Evolutionary conservation across 208 protist species (phyloP), one percentile per base, ranked within the genome.

Genomic region (Leptomonas seymouri): DNA sequence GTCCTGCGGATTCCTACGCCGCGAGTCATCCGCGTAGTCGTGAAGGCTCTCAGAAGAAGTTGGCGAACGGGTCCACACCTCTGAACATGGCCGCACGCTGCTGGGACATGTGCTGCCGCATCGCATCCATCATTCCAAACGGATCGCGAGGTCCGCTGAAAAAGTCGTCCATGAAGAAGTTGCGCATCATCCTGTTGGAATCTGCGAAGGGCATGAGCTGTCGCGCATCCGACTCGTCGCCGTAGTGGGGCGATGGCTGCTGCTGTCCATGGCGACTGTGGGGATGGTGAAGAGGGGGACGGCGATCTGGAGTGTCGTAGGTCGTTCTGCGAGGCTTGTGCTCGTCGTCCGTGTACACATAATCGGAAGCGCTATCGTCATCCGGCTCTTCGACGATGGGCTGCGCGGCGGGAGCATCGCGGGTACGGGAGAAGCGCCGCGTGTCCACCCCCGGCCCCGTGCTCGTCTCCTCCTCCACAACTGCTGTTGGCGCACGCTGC

Each of bases 341-440:
- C 11, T 5, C 48, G 28, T 23, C 16, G 25, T 28, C 21, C n/a
- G 20, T n/a, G 58, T 28, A 30, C 20, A 1, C 59, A 30, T 63
- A 51, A 1, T 44, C 11, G 25, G 30, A 4, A 16, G 21, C 54
- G 15, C 51, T 34, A 41, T 68, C 8, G 15, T 78, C 71, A 57
- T 86, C 80, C 0, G 80, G 80, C 48, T 86, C 80, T 39, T 86
- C 76, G 2, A 86, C 76, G 49, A 86, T 74, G 20, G 80, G 80
- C 55, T 71, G 56, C n/a, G 67, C 57, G 9, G 28, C 14, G 5
- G 56, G 58, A 9, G 57, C n/a, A 15, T 46, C 27, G 41, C 31
- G 50, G 1, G 28, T 45, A 28, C 30, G 30, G 0, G 14, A 9
- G 9, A 12, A 14, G 30, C 50, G 30, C 41, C 45, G 42, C 36